phyloP scores from a whole-genome alignment of 192 early-diverging fungal genomes.

The Backusella mclennaniae region DNA sequence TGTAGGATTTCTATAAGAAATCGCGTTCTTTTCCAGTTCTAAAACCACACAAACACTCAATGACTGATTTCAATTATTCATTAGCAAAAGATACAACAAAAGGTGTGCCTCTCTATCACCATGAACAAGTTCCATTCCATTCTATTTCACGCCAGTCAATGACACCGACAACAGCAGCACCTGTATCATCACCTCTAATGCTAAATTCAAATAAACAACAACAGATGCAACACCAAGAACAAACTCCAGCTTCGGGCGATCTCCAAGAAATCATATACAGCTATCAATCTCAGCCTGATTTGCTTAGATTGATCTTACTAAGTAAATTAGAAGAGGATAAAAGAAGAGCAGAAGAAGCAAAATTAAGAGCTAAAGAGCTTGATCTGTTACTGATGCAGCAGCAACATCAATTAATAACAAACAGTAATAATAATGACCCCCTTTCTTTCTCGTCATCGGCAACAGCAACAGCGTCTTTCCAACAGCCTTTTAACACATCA shows the following conservation, averaged over 20 bases:
- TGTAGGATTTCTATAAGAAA: background rate
- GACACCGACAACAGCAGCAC: background rate
- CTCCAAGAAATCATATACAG: slow-evolving; percentile 46
- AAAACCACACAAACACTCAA: background rate
- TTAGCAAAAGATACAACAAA: slow-evolving; percentile 8
- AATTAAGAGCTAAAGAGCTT: slow-evolving; percentile 45
- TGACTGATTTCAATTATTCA: slow-evolving; percentile 6
- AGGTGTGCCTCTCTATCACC: slow-evolving; percentile 12
- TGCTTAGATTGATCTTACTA: slow-evolving; percentile 49
- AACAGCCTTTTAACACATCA: background rate
- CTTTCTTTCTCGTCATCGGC: slow-evolving; percentile 2
- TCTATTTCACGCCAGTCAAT: slow-evolving; percentile 10
- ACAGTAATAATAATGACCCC: background rate
- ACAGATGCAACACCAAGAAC: background rate
- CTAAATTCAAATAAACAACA: background rate
- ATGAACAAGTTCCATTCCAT: slow-evolving; percentile 21
- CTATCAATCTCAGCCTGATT: slow-evolving; percentile 48
- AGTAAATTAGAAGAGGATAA: slow-evolving; percentile 57
- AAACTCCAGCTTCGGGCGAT: slow-evolving; percentile 32
- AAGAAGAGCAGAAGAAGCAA: slow-evolving; percentile 53
- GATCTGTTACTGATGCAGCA: slow-evolving; percentile 46
- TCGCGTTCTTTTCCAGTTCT: background rate
- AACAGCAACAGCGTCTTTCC: background rate
- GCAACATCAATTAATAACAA: slow-evolving; percentile 13
- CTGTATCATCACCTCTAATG: background rate